Evolutionary conservation across 805 yeast species (phyloP).

Genomic region (Candida pini): DNA sequence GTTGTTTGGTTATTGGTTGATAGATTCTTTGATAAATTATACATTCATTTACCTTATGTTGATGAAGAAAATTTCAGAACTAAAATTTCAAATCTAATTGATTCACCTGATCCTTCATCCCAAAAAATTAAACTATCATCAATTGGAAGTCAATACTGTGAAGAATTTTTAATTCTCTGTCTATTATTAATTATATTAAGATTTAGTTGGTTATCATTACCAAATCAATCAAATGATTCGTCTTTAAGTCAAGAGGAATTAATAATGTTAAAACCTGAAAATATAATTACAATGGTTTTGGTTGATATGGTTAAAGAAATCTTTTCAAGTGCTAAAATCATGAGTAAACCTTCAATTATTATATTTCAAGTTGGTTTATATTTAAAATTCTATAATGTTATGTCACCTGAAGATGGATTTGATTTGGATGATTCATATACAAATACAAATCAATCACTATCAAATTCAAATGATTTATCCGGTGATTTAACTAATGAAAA

Average conservation of each 20-base stretch:
- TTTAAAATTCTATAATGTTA: constrained; percentile 48
- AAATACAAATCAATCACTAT: constrained; percentile 16
- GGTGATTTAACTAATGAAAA: constrained; percentile 30
- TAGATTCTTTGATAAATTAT: constrained; percentile 52
- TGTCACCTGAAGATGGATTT: constrained; percentile 54
- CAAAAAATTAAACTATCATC: constrained; percentile 25
- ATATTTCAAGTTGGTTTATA: constrained; percentile 56
- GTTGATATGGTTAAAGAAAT: constrained; percentile 42
- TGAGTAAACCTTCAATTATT: constrained; percentile 40
- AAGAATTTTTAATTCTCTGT: constrained; percentile 46
- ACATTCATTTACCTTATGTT: constrained; percentile 61
- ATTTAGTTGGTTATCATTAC: constrained; percentile 51
- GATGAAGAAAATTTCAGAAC: constrained; percentile 50
- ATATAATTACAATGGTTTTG: constrained; percentile 34
- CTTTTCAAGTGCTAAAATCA: constrained; percentile 35
- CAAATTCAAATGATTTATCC: constrained; percentile 29
- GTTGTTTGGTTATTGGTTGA: constrained; percentile 53
- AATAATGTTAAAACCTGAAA: constrained; percentile 34
- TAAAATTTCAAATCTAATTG: constrained; percentile 41
- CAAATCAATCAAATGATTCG: constrained; percentile 29
- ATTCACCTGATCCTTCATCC: constrained; percentile 30
- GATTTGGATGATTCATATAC: constrained; percentile 37
- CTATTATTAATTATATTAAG: constrained; percentile 47
- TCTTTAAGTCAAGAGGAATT: constrained; percentile 27
- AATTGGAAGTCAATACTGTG: constrained; percentile 31